Conservation (phyloP, 768 basidiomycete species). For the Lepiota subincarnata region DNA sequence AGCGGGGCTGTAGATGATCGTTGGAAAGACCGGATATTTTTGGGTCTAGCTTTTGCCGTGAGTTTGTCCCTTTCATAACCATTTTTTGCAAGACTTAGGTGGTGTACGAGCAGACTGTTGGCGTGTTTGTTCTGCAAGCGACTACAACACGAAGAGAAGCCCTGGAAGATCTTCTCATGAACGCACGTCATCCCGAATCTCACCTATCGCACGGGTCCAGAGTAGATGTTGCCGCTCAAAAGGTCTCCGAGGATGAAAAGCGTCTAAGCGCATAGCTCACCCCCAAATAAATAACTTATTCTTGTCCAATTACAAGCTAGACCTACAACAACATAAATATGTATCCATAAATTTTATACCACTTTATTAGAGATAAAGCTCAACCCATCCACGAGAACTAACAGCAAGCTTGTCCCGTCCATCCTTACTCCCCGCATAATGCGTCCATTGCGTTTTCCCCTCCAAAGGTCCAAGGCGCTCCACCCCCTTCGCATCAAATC, state of each 20-base stretch:
- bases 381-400: slow-evolving; percentile 44
- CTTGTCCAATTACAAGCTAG: neutral
- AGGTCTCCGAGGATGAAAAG: slow-evolving; percentile 10
- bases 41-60: slow-evolving; percentile 54
- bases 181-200: slow-evolving; percentile 11
- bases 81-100: too few relatives aligned
- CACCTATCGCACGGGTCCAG: neutral
- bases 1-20: slow-evolving; percentile 53
- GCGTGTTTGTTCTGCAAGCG: slow-evolving; percentile 24
- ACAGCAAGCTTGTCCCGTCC: slow-evolving; percentile 37
- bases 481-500: slow-evolving; percentile 30
- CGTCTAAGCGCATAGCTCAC: slow-evolving; percentile 9
- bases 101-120: slow-evolving; percentile 15
- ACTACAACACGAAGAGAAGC: slow-evolving; percentile 21
- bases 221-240: neutral
- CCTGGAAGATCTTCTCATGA: slow-evolving; percentile 18
- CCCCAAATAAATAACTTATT: neutral
- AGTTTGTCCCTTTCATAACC: slow-evolving; percentile 15
- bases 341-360: neutral
- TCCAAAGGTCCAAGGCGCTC: slow-evolving; percentile 18
- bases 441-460: slow-evolving; percentile 31
- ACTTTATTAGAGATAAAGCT: slow-evolving; percentile 36
- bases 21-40: slow-evolving; percentile 62
- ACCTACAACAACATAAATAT: neutral
- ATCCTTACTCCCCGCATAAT: slow-evolving; percentile 35